Percentiles rank a stretch among this genome's conserved stretches.
Conservation (phyloP, 2,329 filamentous ascomycete genomes). For the Incumbomyces delicatus region DNA sequence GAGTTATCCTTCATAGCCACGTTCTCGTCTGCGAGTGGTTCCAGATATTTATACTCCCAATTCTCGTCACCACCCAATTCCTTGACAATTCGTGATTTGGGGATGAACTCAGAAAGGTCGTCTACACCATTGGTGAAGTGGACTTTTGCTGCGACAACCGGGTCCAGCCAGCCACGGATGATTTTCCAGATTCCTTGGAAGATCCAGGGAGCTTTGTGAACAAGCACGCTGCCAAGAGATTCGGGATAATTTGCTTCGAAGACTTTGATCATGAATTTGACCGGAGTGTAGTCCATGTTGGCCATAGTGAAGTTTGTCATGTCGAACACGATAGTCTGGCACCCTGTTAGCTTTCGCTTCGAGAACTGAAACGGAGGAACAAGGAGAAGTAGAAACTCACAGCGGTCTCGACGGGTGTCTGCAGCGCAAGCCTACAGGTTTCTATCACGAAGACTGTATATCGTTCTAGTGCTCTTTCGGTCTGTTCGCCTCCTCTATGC, state of each 20-base stretch:
- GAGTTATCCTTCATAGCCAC: constrained; percentile 59
- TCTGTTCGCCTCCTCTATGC: constrained; percentile 74
- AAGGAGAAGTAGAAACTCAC: constrained; percentile 44
- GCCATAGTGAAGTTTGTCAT: constrained; percentile 89
- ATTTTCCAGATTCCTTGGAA: constrained; percentile 99
- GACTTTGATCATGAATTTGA: constrained; percentile 99
- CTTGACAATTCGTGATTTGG: constrained; percentile 59
- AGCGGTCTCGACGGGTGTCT: constrained; percentile 77
- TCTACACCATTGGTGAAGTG: constrained; percentile 44
- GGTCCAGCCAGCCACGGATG: constrained; percentile 91
- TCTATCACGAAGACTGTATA: constrained; percentile 94
- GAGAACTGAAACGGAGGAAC: constrained; percentile 13
- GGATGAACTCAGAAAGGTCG: constrained; percentile 70
- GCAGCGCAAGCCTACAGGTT: constrained; percentile 74
- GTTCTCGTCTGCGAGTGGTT: constrained; percentile 70
- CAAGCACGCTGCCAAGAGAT: constrained; percentile 75
- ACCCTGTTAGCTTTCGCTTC: constrained; percentile 14
- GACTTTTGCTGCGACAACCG: constrained; percentile 32
- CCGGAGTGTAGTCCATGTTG: constrained; percentile 96
- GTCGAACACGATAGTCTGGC: constrained; percentile 82
- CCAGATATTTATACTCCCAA: constrained; percentile 73
- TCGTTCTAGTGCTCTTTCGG: constrained; percentile 68
- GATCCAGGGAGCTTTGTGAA: constrained; percentile 94
- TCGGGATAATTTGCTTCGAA: constrained; percentile 99
- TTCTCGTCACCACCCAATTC: constrained; percentile 80